Evolutionary conservation across 2,329 filamentous ascomycete species (phyloP), one percentile per base, ranked within the genome.

Genomic region (Alternaria sp.): DNA sequence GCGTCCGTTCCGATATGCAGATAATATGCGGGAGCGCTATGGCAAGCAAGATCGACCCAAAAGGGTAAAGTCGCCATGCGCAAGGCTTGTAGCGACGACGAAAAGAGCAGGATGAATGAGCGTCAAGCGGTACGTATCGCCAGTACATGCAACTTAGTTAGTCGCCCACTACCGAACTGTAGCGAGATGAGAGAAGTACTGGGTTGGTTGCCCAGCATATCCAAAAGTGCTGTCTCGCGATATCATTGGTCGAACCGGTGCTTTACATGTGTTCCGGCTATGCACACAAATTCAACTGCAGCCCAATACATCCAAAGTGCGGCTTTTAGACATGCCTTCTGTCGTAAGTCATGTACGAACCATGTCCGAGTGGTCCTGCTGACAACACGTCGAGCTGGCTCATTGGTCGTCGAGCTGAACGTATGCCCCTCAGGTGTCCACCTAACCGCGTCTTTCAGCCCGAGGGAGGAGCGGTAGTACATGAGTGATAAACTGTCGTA

Each of bases 251-350:
- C 58, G 47, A 57, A 54, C 25, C 55, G 55, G 59, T 71, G 71
- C 73, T 71, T 72, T 74, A 70, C 71, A 67, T 71, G 55, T 71
- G 74, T 78, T 63, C 70, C 74, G 72, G 69, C 67, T 71, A 77
- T 75, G 75, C 72, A 75, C 69, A 71, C 64, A 73, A 66, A 70
- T 73, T 71, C 67, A 63, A 61, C 67, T 72, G 67, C 58, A 68
- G 69, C 67, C 74, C 75, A 77, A 78, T 78, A 70, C 67, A 72
- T 77, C 64, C 44, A 55, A 28, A 53, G 60, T 60, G 45, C 43
- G 70, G 66, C 59, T 62, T 69, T 61, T 51, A 58, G 63, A 65
- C 51, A 61, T 54, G 45, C 56, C 59, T 63, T 61, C 68, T 55
- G 64, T 71, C 71, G 63, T 73, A 63, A 64, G 55, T 47, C 55